phyloP scores from a whole-genome alignment of 768 basidiomycete species.

The Agaricus bisporus region DNA sequence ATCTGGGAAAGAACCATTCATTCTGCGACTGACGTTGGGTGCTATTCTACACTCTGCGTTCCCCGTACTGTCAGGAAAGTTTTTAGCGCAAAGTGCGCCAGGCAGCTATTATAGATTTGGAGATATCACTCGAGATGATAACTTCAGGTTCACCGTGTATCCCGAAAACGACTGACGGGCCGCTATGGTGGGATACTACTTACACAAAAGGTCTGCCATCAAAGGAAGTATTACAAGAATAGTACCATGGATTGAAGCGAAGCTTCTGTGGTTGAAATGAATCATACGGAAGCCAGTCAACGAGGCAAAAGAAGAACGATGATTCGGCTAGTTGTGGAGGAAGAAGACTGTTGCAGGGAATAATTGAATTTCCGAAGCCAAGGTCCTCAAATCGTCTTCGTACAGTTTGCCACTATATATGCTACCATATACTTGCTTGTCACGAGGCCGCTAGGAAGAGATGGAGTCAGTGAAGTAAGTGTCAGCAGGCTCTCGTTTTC shows the following conservation, averaged over 20 bases:
- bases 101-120: neutral
- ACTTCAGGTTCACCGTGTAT: neutral
- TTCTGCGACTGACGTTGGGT: conserved; percentile 21
- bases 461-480: neutral
- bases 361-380: no score
- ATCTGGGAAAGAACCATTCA: no score
- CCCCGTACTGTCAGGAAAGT: neutral
- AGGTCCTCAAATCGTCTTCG: no score
- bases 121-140: neutral
- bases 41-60: conserved; percentile 22
- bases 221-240: neutral
- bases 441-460: conserved; percentile 1
- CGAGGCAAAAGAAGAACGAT: no score
- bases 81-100: neutral
- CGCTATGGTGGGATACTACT: neutral
- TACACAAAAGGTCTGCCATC: neutral
- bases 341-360: no score
- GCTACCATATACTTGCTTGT: conserved; percentile 1
- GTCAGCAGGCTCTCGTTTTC: conserved; percentile 2
- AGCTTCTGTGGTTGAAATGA: no score
- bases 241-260: no score
- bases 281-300: no score
- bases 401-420: neutral
- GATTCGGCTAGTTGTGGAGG: no score
- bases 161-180: neutral